Percentiles rank a stretch among this genome's conserved stretches.
Evolutionary conservation across 2,329 filamentous ascomycete species (phyloP).

Genomic region (Phialophora macrospora): DNA sequence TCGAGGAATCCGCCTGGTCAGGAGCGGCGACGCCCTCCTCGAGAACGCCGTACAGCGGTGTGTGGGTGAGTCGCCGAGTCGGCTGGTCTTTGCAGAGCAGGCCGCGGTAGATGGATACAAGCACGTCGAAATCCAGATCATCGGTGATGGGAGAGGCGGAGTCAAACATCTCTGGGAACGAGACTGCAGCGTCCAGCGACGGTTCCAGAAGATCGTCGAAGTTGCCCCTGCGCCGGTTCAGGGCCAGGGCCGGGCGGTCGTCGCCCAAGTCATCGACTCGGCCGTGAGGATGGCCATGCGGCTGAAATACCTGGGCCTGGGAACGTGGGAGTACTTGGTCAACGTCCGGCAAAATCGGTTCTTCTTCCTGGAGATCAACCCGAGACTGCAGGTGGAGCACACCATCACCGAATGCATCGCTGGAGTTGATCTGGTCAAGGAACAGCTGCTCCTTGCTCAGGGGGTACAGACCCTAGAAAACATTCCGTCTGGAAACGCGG

Average conservation of each 20-base stretch:
- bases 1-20: slow-evolving; percentile 62
- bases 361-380: slow-evolving; percentile 67
- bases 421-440: slow-evolving; percentile 59
- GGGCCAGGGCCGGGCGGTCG: slow-evolving; percentile 53
- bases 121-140: slow-evolving; percentile 66
- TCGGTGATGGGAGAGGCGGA: slow-evolving; percentile 60
- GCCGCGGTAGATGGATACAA: slow-evolving; percentile 66
- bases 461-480: slow-evolving; percentile 48
- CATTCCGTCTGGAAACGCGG: slow-evolving; percentile 43
- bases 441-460: slow-evolving; percentile 61
- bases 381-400: slow-evolving; percentile 66
- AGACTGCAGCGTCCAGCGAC: slow-evolving; percentile 64
- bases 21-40: slow-evolving; percentile 53
- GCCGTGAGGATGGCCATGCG: slow-evolving; percentile 59
- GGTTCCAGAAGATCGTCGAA: slow-evolving; percentile 67
- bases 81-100: slow-evolving; percentile 64
- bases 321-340: slow-evolving; percentile 69
- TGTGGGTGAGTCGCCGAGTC: slow-evolving; percentile 63
- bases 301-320: slow-evolving; percentile 62
- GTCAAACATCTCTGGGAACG: slow-evolving; percentile 64
- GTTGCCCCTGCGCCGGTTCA: slow-evolving; percentile 59
- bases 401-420: slow-evolving; percentile 64
- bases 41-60: slow-evolving; percentile 56
- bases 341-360: slow-evolving; percentile 56
- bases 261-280: slow-evolving; percentile 58